A percentile compares a stretch with the other conserved stretches of the same genome.
phyloP scores from a whole-genome alignment of 2,329 filamentous ascomycete species.

The Fusarium succisae region DNA sequence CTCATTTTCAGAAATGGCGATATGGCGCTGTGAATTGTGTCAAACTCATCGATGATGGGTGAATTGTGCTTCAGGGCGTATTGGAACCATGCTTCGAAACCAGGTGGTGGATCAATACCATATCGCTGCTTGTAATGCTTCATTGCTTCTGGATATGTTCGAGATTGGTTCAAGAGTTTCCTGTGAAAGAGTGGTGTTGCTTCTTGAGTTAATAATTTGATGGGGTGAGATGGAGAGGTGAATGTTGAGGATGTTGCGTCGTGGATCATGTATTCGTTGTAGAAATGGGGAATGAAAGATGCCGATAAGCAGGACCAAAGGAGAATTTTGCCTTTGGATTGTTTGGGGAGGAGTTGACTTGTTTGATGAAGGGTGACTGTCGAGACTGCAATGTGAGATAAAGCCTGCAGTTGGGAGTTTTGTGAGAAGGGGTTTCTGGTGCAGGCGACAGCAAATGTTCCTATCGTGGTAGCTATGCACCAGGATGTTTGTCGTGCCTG shows the following conservation, averaged over 20 bases:
- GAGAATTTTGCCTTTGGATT: slow-evolving; percentile 32
- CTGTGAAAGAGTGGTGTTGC: slow-evolving; percentile 45
- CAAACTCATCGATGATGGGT: slow-evolving; percentile 61
- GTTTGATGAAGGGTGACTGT: slow-evolving; percentile 46
- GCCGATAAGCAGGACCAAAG: slow-evolving; percentile 48
- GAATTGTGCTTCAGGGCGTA: slow-evolving; percentile 53
- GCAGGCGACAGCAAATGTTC: slow-evolving; percentile 47
- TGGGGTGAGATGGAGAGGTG: slow-evolving; percentile 44
- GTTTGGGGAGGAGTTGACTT: slow-evolving; percentile 44
- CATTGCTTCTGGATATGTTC: slow-evolving; percentile 46
- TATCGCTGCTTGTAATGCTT: slow-evolving; percentile 57
- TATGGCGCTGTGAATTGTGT: slow-evolving; percentile 53
- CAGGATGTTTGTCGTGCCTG: slow-evolving; percentile 49
- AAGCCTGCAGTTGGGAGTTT: slow-evolving; percentile 39
- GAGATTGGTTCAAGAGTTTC: slow-evolving; percentile 51
- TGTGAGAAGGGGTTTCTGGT: slow-evolving; percentile 43
- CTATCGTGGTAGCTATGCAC: slow-evolving; percentile 41
- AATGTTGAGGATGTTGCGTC: slow-evolving; percentile 20
- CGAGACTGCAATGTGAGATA: slow-evolving; percentile 43
- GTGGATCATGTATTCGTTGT: slow-evolving; percentile 41
- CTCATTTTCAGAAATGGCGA: slow-evolving; percentile 53
- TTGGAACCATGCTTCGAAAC: slow-evolving; percentile 58
- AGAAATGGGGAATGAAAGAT: slow-evolving; percentile 45
- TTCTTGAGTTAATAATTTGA: slow-evolving; percentile 45
- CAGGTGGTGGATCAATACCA: slow-evolving; percentile 53